These are phyloP conservation scores for Nannochloris sp. DNA, from an alignment of 139 green algal species.

Conservation along the genomic window DNA sequence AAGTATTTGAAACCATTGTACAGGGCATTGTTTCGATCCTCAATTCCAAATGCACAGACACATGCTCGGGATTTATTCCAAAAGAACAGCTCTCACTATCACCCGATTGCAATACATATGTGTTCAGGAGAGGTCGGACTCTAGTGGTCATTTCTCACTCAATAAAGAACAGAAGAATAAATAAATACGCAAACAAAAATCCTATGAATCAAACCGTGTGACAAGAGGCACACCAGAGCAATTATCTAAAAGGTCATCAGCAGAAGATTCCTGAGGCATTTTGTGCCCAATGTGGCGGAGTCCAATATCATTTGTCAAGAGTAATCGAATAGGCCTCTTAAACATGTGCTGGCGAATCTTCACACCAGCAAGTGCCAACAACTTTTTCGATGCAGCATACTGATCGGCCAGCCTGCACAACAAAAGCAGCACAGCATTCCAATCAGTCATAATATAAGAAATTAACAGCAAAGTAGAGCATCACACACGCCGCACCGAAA, in stretches of 20 bases:
- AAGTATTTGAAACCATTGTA: conserved; percentile 72
- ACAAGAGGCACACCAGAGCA: too few relatives aligned
- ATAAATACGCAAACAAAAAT: too few relatives aligned
- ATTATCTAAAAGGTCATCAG: too few relatives aligned
- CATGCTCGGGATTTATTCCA: conserved; percentile 59
- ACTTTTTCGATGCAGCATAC: conserved; percentile 52
- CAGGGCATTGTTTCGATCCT: conserved; percentile 37
- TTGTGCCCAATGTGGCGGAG: too few relatives aligned
- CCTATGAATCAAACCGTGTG: too few relatives aligned
- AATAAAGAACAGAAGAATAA: too few relatives aligned
- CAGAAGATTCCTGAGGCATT: too few relatives aligned
- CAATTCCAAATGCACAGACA: conserved; percentile 16
- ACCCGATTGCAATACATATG: conserved; percentile 85
- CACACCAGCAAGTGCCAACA: conserved; percentile 66
- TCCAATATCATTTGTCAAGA: conserved; percentile 13
- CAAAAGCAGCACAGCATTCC: background rate
- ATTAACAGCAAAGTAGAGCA: background rate
- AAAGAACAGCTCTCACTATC: conserved; percentile 39
- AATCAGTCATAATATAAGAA: background rate
- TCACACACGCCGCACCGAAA: conserved; percentile 5
- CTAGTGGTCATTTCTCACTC: background rate
- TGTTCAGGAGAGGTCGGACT: conserved; percentile 14
- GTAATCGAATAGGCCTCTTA: conserved; percentile 16
- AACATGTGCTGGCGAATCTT: conserved; percentile 56
- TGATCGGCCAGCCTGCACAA: conserved; percentile 33